Base-by-base conservation (phyloP, 179 eudicot species). In the Carnegiea gigantea region DNA sequence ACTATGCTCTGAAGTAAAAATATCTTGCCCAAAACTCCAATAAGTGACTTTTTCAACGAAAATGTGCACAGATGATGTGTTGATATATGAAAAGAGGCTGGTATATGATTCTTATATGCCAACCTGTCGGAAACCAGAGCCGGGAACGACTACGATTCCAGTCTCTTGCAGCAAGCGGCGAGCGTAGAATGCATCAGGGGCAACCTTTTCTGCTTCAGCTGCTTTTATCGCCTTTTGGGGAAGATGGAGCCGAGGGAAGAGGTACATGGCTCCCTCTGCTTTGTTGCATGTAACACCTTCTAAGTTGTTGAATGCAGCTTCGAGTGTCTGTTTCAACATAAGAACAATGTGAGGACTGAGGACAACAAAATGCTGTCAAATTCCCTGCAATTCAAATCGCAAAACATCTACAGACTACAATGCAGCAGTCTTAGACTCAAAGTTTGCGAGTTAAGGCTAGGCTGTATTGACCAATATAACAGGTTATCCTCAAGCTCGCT, bases 231-330 rank as follows among this genome's bases (percentile, higher is more conserved):
- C 98, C 82, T 94, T 96, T 53, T 91, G 70, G n/a, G 97, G 90
- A 36, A 94, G 92, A 23, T 82, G 79, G 70, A 96, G 80, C 15
- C 96, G 88, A 14, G 99, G 99, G 77, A 96, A 96, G 10, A 96
- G 91, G 88, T 94, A 93, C 98, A 96, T 96, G 59, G 99, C 99
- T 70, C 99, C 99, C 88, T 96, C 99, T 14, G 99, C 92, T 85
- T 85, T 90, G 89, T 96, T 96, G 93, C 98, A 96, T 5, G 93
- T 90, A 70, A 96, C 83, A 0, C 99, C 98, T 88, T 96, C 99
- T 82, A 96, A 90, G 72, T 89, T 86, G 82, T 94, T 94, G 62
- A 94, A 70, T 60, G 94, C 99, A 57, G 92, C 97, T 89, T 92
- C 97, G 40, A 94, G 89, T 33, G 90, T 88, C 99, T 95, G 89